Conservation (phyloP, 176 grass and related monocot species). For the Aegilops tauschii region DNA sequence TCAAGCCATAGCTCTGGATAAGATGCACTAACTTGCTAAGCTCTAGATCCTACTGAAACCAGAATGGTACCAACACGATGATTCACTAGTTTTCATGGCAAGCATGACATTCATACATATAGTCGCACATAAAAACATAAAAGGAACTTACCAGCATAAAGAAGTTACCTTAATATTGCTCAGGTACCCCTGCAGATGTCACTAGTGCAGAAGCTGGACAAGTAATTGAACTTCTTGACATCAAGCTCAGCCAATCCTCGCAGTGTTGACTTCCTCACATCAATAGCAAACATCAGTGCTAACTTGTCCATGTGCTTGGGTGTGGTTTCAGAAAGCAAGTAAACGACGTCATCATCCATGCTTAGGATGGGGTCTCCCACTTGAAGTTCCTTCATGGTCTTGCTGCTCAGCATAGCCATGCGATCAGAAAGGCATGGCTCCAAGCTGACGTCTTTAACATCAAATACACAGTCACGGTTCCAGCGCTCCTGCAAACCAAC, state of each 20-base stretch:
- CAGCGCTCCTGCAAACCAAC: conserved; percentile 1
- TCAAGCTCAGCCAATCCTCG: conserved; percentile 23
- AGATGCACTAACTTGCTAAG: conserved; percentile 27
- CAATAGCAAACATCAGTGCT: neutral
- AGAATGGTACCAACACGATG: conserved; percentile 20
- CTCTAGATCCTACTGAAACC: conserved; percentile 26
- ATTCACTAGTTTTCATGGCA: conserved; percentile 13
- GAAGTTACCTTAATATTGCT: conserved; percentile 1
- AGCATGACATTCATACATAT: conserved; percentile 23
- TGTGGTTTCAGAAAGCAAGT: neutral
- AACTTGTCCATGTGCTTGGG: neutral
- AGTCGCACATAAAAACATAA: conserved; percentile 6
- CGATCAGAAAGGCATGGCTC: neutral
- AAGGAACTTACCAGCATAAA: neutral
- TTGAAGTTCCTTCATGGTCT: neutral
- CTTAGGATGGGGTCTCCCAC: conserved; percentile 10
- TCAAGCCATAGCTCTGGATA: conserved; percentile 21
- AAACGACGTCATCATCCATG: conserved; percentile 24
- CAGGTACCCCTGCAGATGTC: conserved; percentile 18
- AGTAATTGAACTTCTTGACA: neutral
- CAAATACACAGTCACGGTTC: neutral
- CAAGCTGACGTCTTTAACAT: neutral
- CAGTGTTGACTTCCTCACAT: neutral
- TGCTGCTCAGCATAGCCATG: neutral
- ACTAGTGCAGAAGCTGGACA: neutral